Base-by-base conservation (phyloP, 2,329 filamentous ascomycete species). In the Hymenoscyphus occultus region DNA sequence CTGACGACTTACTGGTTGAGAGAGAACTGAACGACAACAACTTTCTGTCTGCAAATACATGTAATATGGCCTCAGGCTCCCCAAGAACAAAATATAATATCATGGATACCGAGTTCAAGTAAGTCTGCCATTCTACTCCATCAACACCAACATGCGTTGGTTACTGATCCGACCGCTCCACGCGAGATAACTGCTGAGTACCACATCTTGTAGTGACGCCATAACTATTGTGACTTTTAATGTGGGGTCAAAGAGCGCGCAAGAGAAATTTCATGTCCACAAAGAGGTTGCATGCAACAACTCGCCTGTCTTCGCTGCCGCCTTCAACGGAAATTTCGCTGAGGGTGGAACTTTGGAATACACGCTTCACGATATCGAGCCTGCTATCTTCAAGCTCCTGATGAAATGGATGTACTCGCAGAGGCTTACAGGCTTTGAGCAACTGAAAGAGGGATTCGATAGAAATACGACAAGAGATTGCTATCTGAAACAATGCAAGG, bases 301-400 rank as follows among this genome's bases (percentile, higher is more conserved):
- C n/a, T 67, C 59, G 1, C 65, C 62, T 7, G 65, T 65, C 0
- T 45, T 67, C 3, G 39, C 64, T 2, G 63, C 62, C 0, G 65
- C 66, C 0, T 67, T 68, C 51, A 67, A 67, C 3, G 60, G 68
- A 12, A 19, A 51, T 2, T 65, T 71, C 13, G 35, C 62, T 0
- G 67, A 71, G 40, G 64, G 65, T 1, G 60, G 64, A n/a, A 67
- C 62, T 1, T 63, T 68, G 40, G 60, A 22, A 2, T 70, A 70
- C 35, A 48, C 16, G 16, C 56, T 70, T 6, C 19, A 64, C 3
- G 63, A 67, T 28, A 60, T 58, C 0, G 39, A 7, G 12, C 22
- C 39, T 10, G n/a, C 39, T 9, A 58, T 62, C 16, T 56, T 70
- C 19, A 51, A 39, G 9, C 32, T 67, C 2, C 12, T 69, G 5